Base-by-base conservation (phyloP, 768 basidiomycete species). In the Naematelia aurantialba region DNA sequence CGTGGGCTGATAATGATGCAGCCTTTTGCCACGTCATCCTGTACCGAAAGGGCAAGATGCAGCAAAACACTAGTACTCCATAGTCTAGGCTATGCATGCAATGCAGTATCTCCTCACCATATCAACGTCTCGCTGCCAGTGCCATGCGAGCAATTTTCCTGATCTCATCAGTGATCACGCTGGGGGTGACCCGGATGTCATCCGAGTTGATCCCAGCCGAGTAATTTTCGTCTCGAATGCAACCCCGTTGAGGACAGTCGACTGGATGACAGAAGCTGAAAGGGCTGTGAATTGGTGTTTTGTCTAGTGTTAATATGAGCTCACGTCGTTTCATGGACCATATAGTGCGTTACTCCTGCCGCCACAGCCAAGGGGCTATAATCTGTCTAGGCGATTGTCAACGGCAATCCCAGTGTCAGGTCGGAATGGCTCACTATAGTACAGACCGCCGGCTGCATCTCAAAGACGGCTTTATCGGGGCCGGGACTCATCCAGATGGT, bases 401-500 rank as follows among this genome's bases (percentile, higher is more conserved):
- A 48, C n/a, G 44, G n/a, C 5, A 25, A 47, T 11, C 1, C 21
- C 45, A 19, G 19, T n/a, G 17, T 1, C 12, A 22, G 29, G 14
- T 21, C 57, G 21, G 21, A 21, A 12, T 26, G 2, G 60, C 64
- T 46, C 42, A 65, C 64, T 17, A 65, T 51, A n/a, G 60, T 59
- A 34, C 64, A 65, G 12, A 48, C 60, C 26, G 52, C 58, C 29
- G 64, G 64, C 45, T 65, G 64, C 4, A 61, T 17, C 22, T 65
- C 60, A 27, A 61, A 65, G 4, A 61, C 60, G 8, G 55, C 55
- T 19, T 48, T 48, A 19, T 48, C 46, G 19, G 5, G 8, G 34
- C 64, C 62, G 10, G 69, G 66, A 31, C 56, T 63, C 67, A 67
- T 66, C 67, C 67, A 72, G 51, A 72, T 34, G 26, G 63, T 59